These are phyloP conservation scores for Inga oerstediana DNA, from an alignment of 306 rosid species.

Conservation along the genomic window DNA sequence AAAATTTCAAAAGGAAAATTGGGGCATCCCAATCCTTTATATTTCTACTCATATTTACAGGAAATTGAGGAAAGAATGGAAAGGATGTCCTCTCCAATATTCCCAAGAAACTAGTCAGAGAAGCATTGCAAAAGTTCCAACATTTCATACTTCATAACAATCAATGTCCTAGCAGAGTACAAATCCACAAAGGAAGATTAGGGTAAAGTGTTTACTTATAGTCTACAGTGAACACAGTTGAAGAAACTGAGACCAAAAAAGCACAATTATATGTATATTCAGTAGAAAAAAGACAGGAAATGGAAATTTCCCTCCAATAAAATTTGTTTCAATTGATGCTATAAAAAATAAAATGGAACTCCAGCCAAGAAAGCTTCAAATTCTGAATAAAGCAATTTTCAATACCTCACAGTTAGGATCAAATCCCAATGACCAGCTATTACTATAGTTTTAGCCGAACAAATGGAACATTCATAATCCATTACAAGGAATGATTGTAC, in stretches of 20 bases:
- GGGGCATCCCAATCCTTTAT: background rate
- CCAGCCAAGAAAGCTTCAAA: constrained; percentile 20
- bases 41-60: background rate
- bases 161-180: constrained; percentile 9
- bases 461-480: constrained; percentile 18
- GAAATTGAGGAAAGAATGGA: background rate
- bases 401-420: constrained; percentile 16
- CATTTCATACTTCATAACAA: constrained; percentile 19
- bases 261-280: background rate
- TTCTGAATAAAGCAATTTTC: constrained; percentile 9
- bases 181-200: background rate
- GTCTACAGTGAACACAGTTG: background rate
- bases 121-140: constrained; percentile 17
- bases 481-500: constrained; percentile 27
- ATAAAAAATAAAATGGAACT: constrained; percentile 26
- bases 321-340: constrained; percentile 7
- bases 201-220: constrained; percentile 6
- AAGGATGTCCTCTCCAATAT: background rate
- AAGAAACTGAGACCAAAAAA: background rate
- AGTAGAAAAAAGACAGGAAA: constrained; percentile 14
- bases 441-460: background rate
- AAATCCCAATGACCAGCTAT: constrained; percentile 18
- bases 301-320: constrained; percentile 17
- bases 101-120: constrained; percentile 2
- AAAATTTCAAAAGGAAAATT: background rate